Conservation (phyloP, 768 basidiomycete genomes). For the Mycena latifolia region DNA sequence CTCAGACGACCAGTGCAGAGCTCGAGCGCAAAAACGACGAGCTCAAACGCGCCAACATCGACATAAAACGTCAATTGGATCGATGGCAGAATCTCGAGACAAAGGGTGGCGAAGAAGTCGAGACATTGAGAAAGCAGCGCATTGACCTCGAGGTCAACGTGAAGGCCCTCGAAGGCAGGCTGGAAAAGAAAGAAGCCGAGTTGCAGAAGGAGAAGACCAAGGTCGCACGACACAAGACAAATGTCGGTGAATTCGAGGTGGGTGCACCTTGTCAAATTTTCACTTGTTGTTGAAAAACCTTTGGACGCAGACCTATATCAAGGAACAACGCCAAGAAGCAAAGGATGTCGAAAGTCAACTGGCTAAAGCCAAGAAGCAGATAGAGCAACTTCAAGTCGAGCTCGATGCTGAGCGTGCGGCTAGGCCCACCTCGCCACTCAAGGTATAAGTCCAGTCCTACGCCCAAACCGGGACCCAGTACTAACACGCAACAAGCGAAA, state of each 20-base stretch:
- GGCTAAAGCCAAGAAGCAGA: slow-evolving; percentile 54
- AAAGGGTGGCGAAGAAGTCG: slow-evolving; percentile 71
- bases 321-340: slow-evolving; percentile 50
- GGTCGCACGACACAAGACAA: slow-evolving; percentile 56
- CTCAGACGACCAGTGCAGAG: slow-evolving; percentile 63
- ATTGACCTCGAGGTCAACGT: slow-evolving; percentile 69
- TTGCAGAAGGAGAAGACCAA: slow-evolving; percentile 58
- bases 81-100: slow-evolving; percentile 79
- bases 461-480: background rate
- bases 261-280: background rate
- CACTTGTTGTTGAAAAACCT: slow-evolving; percentile 12
- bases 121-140: slow-evolving; percentile 64
- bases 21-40: slow-evolving; percentile 71
- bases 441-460: slow-evolving; percentile 31
- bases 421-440: slow-evolving; percentile 43
- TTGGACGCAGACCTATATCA: slow-evolving; percentile 52
- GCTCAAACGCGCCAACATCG: slow-evolving; percentile 64
- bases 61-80: slow-evolving; percentile 73
- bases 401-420: slow-evolving; percentile 54
- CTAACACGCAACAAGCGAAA: slow-evolving; percentile 15
- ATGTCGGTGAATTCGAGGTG: slow-evolving; percentile 62
- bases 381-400: slow-evolving; percentile 59
- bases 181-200: slow-evolving; percentile 51
- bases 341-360: slow-evolving; percentile 50
- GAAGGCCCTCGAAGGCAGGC: slow-evolving; percentile 56